These are phyloP conservation scores for Clarireedia hainanense DNA, from an alignment of 2,329 filamentous ascomycete genomes.

Conservation along the genomic window DNA sequence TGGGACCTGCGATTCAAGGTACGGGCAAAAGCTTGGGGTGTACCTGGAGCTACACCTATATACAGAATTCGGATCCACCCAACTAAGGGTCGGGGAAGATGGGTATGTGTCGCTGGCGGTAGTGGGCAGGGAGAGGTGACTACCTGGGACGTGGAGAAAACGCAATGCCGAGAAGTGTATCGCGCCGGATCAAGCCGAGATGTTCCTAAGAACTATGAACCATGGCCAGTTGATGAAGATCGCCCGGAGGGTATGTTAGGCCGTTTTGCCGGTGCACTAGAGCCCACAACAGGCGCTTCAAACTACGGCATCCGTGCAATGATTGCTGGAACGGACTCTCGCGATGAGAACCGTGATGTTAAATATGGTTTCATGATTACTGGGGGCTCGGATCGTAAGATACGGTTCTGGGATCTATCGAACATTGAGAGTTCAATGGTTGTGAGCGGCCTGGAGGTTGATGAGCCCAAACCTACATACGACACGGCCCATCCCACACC, in stretches of 20 bases:
- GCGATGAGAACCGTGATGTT: conserved; percentile 63
- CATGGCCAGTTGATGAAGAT: conserved; percentile 87
- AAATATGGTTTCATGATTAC: conserved; percentile 80
- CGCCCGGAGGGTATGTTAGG: conserved; percentile 78
- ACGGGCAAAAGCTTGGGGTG: conserved; percentile 78
- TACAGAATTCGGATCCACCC: conserved; percentile 75
- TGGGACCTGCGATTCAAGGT: conserved; percentile 97
- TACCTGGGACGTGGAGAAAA: conserved; percentile 92
- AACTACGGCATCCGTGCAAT: conserved; percentile 67
- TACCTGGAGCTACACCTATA: conserved; percentile 73
- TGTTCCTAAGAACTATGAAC: conserved; percentile 60
- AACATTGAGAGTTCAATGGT: conserved; percentile 71
- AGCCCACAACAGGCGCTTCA: conserved; percentile 43
- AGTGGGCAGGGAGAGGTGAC: conserved; percentile 83
- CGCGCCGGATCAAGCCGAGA: conserved; percentile 56
- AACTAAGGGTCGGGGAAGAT: conserved; percentile 67
- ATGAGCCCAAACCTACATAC: conserved; percentile 69
- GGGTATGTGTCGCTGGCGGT: conserved; percentile 83
- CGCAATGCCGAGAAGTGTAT: conserved; percentile 82
- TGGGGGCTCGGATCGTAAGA: conserved; percentile 79
- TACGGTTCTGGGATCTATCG: conserved; percentile 88
- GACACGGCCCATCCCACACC: conserved; percentile 54
- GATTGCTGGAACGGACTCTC: conserved; percentile 60
- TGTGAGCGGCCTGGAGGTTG: conserved; percentile 67
- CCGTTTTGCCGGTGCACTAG: conserved; percentile 71